These are phyloP conservation scores for Phylloboletellus chloephorus DNA, from an alignment of 1,284 basidiomycete species.

Conservation along the genomic window DNA sequence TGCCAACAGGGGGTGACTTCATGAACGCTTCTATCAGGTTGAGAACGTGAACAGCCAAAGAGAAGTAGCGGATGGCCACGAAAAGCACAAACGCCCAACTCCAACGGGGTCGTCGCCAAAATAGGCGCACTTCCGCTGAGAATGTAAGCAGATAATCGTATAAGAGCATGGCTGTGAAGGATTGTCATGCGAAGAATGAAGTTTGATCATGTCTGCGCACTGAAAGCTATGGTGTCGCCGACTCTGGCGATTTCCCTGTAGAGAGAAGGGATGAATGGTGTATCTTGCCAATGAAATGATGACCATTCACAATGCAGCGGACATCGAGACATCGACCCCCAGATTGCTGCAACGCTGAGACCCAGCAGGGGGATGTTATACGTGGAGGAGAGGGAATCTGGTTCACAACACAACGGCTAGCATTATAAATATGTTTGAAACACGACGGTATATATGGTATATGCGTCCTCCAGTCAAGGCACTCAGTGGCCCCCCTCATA, in stretches of 20 bases:
- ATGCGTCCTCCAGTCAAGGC: too few relatives aligned
- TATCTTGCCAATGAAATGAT: too few relatives aligned
- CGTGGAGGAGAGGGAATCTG: background rate
- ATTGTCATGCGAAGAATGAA: background rate
- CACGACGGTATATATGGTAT: too few relatives aligned
- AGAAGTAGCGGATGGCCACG: constrained; percentile 37
- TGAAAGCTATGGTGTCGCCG: constrained; percentile 6
- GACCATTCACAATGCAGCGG: constrained; percentile 7
- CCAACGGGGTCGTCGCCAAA: constrained; percentile 31
- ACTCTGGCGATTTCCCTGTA: constrained; percentile 2
- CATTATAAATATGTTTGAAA: too few relatives aligned
- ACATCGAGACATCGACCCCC: constrained; percentile 5
- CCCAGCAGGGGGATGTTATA: background rate
- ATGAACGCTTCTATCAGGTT: constrained; percentile 2
- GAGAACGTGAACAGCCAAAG: constrained; percentile 23
- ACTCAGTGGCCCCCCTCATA: too few relatives aligned
- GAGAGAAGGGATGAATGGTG: background rate
- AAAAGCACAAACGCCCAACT: constrained; percentile 33
- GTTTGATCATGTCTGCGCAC: constrained; percentile 4
- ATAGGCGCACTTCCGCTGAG: constrained; percentile 32
- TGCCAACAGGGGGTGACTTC: background rate
- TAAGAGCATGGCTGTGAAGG: constrained; percentile 33
- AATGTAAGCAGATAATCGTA: constrained; percentile 41
- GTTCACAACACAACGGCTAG: too few relatives aligned
- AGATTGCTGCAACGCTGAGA: background rate